Conservation (phyloP, 2,329 filamentous ascomycete genomes). For the Colletotrichum eleusines region DNA sequence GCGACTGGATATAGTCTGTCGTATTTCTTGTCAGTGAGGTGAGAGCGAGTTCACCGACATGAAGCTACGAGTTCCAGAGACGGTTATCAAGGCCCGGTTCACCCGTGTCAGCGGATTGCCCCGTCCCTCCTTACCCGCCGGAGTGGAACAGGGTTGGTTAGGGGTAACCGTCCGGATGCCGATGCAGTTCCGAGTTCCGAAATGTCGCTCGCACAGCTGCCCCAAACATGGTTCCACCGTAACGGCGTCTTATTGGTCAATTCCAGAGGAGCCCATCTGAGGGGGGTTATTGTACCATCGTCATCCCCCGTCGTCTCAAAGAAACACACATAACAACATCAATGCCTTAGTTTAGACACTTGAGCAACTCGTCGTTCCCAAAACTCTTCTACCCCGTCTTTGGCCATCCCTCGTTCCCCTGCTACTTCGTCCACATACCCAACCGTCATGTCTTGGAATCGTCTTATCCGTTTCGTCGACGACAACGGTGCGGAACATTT, state of each 20-base stretch:
- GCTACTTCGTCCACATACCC: background rate
- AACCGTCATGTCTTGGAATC: constrained; percentile 45
- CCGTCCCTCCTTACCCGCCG: background rate
- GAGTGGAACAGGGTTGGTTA: constrained; percentile 18
- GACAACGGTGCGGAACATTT: constrained; percentile 50
- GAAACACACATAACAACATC: constrained; percentile 16
- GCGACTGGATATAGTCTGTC: too few relatives aligned
- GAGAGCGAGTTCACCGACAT: background rate
- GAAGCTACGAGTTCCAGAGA: constrained; percentile 8
- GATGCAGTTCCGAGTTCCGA: constrained; percentile 36
- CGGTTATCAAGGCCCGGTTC: constrained; percentile 15
- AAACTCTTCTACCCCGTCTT: background rate
- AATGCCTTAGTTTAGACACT: background rate
- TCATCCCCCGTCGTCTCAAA: too few relatives aligned
- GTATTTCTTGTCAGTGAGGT: too few relatives aligned
- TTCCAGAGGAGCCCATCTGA: background rate
- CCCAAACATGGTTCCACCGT: background rate
- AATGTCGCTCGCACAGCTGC: background rate
- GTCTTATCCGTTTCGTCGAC: constrained; percentile 53
- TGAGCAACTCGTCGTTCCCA: background rate
- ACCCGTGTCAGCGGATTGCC: constrained; percentile 28
- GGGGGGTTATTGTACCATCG: constrained; percentile 4
- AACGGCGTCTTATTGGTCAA: constrained; percentile 19
- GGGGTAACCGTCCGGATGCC: background rate
- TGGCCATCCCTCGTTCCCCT: background rate